These are phyloP conservation scores for Scutellaria minor DNA, from an alignment of 257 asterid species.

Conservation along the genomic window DNA sequence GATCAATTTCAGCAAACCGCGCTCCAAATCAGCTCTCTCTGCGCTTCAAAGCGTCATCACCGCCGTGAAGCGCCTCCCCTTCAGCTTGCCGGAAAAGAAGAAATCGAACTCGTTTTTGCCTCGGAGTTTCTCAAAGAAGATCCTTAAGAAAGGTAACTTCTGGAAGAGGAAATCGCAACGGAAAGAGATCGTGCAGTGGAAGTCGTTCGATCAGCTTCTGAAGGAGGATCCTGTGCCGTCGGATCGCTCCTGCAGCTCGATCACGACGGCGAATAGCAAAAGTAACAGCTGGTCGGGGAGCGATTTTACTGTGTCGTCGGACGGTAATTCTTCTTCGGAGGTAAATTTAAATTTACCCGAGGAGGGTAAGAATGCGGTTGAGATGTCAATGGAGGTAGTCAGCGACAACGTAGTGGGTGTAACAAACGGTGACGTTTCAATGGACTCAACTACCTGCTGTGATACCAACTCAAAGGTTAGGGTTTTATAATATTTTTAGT, in stretches of 20 bases:
- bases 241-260: conserved; percentile 40
- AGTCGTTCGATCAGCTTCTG: conserved; percentile 45
- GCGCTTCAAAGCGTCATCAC: conserved; percentile 58
- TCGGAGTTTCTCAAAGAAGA: conserved; percentile 53
- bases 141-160: conserved; percentile 51
- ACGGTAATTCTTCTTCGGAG: conserved; percentile 44
- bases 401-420: conserved; percentile 34
- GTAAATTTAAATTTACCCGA: conserved; percentile 35
- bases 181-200: conserved; percentile 60
- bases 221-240: conserved; percentile 44
- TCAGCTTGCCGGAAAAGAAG: conserved; percentile 43
- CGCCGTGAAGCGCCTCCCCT: conserved; percentile 65
- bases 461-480: conserved; percentile 58
- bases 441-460: conserved; percentile 40
- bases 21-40: conserved; percentile 47
- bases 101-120: conserved; percentile 42
- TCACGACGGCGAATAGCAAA: conserved; percentile 36
- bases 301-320: conserved; percentile 55
- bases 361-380: conserved; percentile 34
- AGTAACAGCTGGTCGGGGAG: conserved; percentile 59
- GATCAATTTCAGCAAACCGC: conserved; percentile 26
- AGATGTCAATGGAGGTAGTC: conserved; percentile 24
- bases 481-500: background rate
- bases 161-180: conserved; percentile 58
- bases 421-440: conserved; percentile 51